Evolutionary conservation across 306 rosid species (phyloP).

Genomic region (Sicyos baderoa): DNA sequence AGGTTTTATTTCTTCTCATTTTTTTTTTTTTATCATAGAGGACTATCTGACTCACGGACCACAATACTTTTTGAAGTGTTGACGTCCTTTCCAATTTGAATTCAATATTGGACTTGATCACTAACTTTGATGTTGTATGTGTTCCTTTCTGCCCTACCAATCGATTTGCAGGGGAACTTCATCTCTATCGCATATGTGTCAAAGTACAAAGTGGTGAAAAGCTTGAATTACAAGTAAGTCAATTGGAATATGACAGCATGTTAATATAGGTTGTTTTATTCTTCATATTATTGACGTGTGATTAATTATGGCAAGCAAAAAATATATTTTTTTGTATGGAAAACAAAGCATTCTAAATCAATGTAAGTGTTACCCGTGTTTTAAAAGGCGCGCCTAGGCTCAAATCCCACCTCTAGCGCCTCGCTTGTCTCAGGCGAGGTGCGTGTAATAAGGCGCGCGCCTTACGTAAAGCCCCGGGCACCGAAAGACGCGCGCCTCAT

Average conservation of each 20-base stretch:
- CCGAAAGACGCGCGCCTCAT: no score
- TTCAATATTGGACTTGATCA: no score
- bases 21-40: neutral
- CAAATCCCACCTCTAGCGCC: no score
- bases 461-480: no score
- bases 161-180: slow-evolving; percentile 71
- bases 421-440: no score
- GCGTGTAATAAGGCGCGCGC: no score
- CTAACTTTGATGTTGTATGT: slow-evolving; percentile 2
- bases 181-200: slow-evolving; percentile 74
- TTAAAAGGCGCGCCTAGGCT: no score
- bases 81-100: neutral
- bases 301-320: neutral
- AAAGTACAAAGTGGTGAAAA: slow-evolving; percentile 88
- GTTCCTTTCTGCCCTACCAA: neutral
- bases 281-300: slow-evolving; percentile 8
- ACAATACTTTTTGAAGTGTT: neutral
- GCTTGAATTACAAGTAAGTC: slow-evolving; percentile 89
- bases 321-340: no score
- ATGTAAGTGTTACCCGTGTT: no score
- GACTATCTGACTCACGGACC: neutral
- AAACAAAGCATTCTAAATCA: no score
- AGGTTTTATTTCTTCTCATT: neutral
- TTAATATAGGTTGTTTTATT: neutral
- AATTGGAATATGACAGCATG: slow-evolving; percentile 9